Evolutionary conservation across 768 basidiomycete genomes (phyloP).

Genomic region (Imleria badia): DNA sequence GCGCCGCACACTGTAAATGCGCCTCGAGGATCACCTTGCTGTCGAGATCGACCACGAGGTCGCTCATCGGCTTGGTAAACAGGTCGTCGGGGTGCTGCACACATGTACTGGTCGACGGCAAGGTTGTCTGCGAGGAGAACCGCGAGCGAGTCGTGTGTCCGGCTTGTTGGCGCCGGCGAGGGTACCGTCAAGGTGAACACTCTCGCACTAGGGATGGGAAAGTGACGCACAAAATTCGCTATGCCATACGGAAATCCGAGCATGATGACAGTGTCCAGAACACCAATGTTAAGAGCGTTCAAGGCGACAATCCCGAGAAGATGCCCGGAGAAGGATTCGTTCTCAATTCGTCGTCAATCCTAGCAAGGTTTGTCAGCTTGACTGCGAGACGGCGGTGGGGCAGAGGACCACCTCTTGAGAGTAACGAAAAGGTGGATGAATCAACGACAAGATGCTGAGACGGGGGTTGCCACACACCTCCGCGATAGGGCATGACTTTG

Average conservation of each 20-base stretch:
- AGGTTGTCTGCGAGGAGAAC: slow-evolving; percentile 67
- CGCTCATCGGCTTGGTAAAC: slow-evolving; percentile 59
- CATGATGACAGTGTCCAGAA: slow-evolving; percentile 84
- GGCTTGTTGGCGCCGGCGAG: slow-evolving; percentile 75
- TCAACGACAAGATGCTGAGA: not conserved
- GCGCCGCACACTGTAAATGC: slow-evolving; percentile 84
- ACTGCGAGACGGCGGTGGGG: not conserved
- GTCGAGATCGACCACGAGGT: slow-evolving; percentile 69
- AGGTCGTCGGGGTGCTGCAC: slow-evolving; percentile 66
- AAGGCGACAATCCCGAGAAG: slow-evolving; percentile 87
- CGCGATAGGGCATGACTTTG: slow-evolving; percentile 79
- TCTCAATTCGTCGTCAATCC: slow-evolving; percentile 83
- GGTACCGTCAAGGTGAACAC: not conserved
- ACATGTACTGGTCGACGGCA: slow-evolving; percentile 76
- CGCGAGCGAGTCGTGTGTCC: slow-evolving; percentile 75
- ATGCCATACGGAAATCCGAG: slow-evolving; percentile 79
- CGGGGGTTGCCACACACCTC: slow-evolving; percentile 52
- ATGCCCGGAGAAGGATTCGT: slow-evolving; percentile 81
- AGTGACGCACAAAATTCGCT: slow-evolving; percentile 69
- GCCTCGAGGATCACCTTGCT: slow-evolving; percentile 77
- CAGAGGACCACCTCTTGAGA: slow-evolving; percentile 53
- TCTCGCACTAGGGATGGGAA: not conserved
- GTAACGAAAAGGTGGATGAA: slow-evolving; percentile 42
- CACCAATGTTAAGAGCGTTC: slow-evolving; percentile 87
- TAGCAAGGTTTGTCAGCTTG: slow-evolving; percentile 24